Conservation (phyloP, 2,329 filamentous ascomycete genomes). For the Neoarthrinium moseri region DNA sequence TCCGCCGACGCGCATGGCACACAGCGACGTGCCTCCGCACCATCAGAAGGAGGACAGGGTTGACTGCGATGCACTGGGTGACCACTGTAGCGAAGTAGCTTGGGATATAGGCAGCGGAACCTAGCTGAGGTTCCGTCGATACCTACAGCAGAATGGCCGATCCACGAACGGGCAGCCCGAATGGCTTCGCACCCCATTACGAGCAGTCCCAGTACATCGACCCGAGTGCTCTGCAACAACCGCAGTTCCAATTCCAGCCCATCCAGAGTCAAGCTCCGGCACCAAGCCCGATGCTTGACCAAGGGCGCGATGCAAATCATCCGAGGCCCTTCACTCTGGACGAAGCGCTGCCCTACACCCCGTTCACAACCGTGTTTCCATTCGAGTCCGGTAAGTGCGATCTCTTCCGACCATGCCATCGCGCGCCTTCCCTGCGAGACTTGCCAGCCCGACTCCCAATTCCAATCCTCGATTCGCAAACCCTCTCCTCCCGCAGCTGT, state of each 20-base stretch:
- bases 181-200: conserved; percentile 24
- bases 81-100: neutral
- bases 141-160: conserved; percentile 7
- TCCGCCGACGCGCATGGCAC: conserved; percentile 7
- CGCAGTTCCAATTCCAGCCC: conserved; percentile 5
- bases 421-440: conserved; percentile 3
- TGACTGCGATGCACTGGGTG: conserved; percentile 1
- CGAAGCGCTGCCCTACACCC: conserved; percentile 79
- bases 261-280: too few species aligned
- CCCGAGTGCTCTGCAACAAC: conserved; percentile 15
- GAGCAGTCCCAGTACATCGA: conserved; percentile 12
- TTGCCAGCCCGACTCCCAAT: neutral
- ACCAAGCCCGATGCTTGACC: neutral
- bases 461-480: neutral
- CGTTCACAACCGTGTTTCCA: conserved; percentile 76
- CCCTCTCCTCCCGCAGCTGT: neutral
- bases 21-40: neutral
- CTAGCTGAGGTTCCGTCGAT: too few species aligned
- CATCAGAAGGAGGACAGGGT: conserved; percentile 4
- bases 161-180: conserved; percentile 15
- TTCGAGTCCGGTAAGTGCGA: conserved; percentile 66
- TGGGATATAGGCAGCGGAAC: neutral
- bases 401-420: too few species aligned
- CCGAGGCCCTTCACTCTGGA: conserved; percentile 60
- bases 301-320: neutral